Percentiles rank a stretch among this genome's conserved stretches.
Evolutionary conservation across 108 stramenopile genomes (phyloP).

Genomic region (Schizochytrium sp.): DNA sequence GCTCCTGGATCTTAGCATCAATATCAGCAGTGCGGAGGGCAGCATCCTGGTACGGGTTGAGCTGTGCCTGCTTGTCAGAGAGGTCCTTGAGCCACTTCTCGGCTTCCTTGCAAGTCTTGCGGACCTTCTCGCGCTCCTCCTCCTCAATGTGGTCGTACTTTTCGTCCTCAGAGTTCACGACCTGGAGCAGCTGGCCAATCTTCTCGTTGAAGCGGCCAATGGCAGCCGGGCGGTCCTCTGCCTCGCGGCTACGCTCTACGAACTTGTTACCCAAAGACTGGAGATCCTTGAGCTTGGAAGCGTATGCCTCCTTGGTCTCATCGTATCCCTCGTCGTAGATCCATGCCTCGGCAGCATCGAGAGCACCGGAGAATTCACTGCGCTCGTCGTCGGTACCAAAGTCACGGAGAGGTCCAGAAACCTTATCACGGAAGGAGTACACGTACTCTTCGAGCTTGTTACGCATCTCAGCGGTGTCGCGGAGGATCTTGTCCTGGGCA

Average conservation of each 20-base stretch:
- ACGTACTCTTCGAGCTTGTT: slow-evolving; percentile 99
- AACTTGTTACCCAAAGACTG: slow-evolving; percentile 87
- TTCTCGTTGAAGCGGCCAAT: slow-evolving; percentile 81
- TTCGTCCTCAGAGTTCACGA: slow-evolving; percentile 84
- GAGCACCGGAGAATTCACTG: slow-evolving; percentile 75
- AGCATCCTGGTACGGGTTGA: slow-evolving; percentile 82
- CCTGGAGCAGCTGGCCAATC: slow-evolving; percentile 85
- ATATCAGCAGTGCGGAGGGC: slow-evolving; percentile 83
- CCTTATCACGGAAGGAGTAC: slow-evolving; percentile 96
- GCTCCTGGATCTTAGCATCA: slow-evolving; percentile 79
- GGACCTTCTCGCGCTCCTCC: slow-evolving; percentile 84
- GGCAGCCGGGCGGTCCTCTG: slow-evolving; percentile 80
- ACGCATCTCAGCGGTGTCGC: slow-evolving; percentile 93
- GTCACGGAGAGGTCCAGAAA: slow-evolving; percentile 82
- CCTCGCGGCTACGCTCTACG: slow-evolving; percentile 85
- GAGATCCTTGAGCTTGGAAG: slow-evolving; percentile 86
- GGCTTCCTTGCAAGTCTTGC: slow-evolving; percentile 80
- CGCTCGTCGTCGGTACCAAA: slow-evolving; percentile 89
- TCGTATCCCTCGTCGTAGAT: slow-evolving; percentile 97
- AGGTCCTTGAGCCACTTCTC: slow-evolving; percentile 91
- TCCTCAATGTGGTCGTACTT: slow-evolving; percentile 87
- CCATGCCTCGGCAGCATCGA: slow-evolving; percentile 94
- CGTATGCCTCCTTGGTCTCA: slow-evolving; percentile 90
- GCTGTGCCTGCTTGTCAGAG: slow-evolving; percentile 88
- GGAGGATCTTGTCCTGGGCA: slow-evolving; percentile 87